Percentiles rank a stretch among this genome's conserved stretches.
Conservation (phyloP, 805 yeast genomes). For the Zygoascus flipseniorum region DNA sequence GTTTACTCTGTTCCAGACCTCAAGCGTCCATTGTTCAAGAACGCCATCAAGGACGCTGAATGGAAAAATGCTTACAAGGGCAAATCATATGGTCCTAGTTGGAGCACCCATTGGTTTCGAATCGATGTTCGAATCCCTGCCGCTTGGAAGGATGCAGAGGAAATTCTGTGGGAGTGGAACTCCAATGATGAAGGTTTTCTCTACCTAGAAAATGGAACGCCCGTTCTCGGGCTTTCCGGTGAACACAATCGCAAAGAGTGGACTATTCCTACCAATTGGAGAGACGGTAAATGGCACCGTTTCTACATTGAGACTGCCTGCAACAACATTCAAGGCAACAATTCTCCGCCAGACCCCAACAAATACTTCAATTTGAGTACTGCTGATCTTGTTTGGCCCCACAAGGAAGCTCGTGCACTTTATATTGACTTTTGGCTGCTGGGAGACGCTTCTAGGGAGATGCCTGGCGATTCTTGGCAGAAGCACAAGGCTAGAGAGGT, state of each 20-base stretch:
- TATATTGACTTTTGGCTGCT: conserved; percentile 79
- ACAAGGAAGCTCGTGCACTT: conserved; percentile 68
- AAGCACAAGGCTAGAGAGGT: conserved; percentile 72
- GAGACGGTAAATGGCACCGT: conserved; percentile 42
- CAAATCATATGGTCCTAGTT: conserved; percentile 82
- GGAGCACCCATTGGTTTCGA: conserved; percentile 95
- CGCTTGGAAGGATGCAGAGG: conserved; percentile 37
- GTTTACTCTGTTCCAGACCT: conserved; percentile 71
- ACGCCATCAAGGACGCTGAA: conserved; percentile 47
- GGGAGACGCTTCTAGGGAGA: conserved; percentile 85
- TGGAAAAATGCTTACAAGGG: conserved; percentile 43
- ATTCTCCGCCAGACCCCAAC: conserved; percentile 58
- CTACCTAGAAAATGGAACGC: conserved; percentile 57
- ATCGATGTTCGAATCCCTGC: conserved; percentile 57
- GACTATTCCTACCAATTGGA: conserved; percentile 50
- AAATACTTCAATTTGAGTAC: conserved; percentile 55
- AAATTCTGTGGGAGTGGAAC: conserved; percentile 72
- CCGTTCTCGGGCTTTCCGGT: conserved; percentile 77
- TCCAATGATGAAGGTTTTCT: conserved; percentile 79
- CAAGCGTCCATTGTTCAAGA: conserved; percentile 53
- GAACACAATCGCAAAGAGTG: conserved; percentile 67
- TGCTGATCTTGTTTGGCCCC: conserved; percentile 78
- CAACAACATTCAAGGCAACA: conserved; percentile 87
- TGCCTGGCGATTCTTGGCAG: conserved; percentile 68
- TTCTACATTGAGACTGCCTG: conserved; percentile 88